phyloP scores from a whole-genome alignment of 108 stramenopile genomes.

The Skeletonema menzelii region DNA sequence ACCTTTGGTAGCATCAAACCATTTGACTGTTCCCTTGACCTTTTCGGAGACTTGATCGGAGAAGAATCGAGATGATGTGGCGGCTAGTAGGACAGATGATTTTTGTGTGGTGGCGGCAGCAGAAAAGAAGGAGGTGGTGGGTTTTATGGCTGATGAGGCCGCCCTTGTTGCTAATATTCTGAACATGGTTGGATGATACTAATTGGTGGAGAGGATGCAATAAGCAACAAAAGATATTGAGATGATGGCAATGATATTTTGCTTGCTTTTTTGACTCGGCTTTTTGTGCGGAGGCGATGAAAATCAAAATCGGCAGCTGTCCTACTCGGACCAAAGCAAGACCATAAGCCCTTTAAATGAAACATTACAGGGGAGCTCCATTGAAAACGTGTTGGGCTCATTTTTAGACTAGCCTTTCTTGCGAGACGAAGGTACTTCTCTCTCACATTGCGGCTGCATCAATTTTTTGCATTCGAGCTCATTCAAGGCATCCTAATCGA shows the following conservation, averaged over 20 bases:
- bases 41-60: neutral
- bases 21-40: constrained; percentile 21
- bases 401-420: too few relatives aligned
- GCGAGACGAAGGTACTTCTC: too few relatives aligned
- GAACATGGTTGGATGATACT: neutral
- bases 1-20: constrained; percentile 33
- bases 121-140: neutral
- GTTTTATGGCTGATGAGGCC: neutral
- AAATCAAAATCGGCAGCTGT: neutral
- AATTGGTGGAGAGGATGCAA: too few relatives aligned
- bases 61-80: neutral
- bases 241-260: neutral
- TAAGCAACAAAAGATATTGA: too few relatives aligned
- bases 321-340: neutral
- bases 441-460: too few relatives aligned
- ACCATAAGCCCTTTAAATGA: too few relatives aligned
- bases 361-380: too few relatives aligned
- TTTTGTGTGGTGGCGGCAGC: neutral
- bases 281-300: neutral
- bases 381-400: too few relatives aligned
- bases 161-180: neutral
- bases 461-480: too few relatives aligned
- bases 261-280: neutral
- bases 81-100: too few relatives aligned
- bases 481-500: too few relatives aligned